Conservation (phyloP, 2,329 filamentous ascomycete genomes). For the Gyromitra esculenta region DNA sequence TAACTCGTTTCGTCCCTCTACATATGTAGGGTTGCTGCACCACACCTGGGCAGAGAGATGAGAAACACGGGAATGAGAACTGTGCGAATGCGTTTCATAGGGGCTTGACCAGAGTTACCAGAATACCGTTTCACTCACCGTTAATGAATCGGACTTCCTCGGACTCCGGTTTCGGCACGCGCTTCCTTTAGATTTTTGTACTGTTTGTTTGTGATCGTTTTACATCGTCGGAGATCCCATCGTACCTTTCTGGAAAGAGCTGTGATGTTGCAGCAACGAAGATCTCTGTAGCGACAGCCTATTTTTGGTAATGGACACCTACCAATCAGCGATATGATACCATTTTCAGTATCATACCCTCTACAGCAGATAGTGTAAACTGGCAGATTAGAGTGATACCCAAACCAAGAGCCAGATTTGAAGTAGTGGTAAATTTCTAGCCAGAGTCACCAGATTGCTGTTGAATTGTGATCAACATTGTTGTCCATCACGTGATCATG, state of each 20-base stretch:
- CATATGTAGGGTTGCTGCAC: slow-evolving; percentile 47
- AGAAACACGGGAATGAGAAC: slow-evolving; percentile 47
- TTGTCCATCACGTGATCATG: not conserved
- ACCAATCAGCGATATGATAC: slow-evolving; percentile 6
- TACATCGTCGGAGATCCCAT: slow-evolving; percentile 8
- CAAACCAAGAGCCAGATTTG: not conserved
- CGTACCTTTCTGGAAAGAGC: slow-evolving; percentile 34
- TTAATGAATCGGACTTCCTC: not conserved
- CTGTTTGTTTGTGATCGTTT: not conserved
- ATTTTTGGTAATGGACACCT: slow-evolving; percentile 32
- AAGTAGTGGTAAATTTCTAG: slow-evolving; percentile 22
- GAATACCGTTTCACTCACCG: slow-evolving; percentile 17
- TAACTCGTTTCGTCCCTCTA: slow-evolving; percentile 24
- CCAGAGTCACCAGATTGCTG: slow-evolving; percentile 1
- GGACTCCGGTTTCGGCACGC: slow-evolving; percentile 6
- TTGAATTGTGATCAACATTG: slow-evolving; percentile 33
- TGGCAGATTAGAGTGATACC: not conserved
- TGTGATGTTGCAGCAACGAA: slow-evolving; percentile 3
- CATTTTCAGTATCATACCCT: not conserved
- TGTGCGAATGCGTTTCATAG: slow-evolving; percentile 44
- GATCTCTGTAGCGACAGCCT: not conserved
- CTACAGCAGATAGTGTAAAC: not conserved
- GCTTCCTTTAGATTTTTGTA: slow-evolving; percentile 1
- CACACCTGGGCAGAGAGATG: slow-evolving; percentile 37
- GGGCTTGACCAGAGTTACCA: slow-evolving; percentile 7